These are phyloP conservation scores for Trichothecium roseum DNA, from an alignment of 2,329 filamentous ascomycete species.

Conservation along the genomic window DNA sequence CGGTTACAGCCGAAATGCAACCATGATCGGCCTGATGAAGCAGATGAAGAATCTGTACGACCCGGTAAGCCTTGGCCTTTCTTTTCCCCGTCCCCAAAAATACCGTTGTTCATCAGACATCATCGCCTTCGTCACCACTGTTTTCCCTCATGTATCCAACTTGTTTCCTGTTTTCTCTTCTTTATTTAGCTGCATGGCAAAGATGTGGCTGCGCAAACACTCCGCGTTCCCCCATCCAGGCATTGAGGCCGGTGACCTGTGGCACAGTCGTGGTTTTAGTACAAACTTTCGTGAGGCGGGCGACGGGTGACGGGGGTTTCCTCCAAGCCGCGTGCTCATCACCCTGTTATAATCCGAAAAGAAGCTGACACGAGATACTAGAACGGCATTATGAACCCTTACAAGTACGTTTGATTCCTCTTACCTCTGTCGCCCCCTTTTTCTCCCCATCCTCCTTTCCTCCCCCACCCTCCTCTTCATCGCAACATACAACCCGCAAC, in stretches of 20 bases:
- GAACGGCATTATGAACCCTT: conserved; percentile 99
- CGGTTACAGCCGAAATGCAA: conserved; percentile 81
- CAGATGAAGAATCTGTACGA: conserved; percentile 92
- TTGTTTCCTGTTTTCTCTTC: conserved; percentile 4
- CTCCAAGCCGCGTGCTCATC: too few relatives aligned
- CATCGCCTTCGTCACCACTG: background rate
- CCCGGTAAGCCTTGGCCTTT: conserved; percentile 52
- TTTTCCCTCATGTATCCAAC: conserved; percentile 1
- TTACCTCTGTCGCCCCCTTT: too few relatives aligned
- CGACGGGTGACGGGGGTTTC: too few relatives aligned
- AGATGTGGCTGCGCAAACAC: background rate
- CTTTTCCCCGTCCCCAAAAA: conserved; percentile 1
- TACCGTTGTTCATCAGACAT: background rate
- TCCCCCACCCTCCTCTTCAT: too few relatives aligned
- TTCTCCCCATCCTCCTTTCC: too few relatives aligned
- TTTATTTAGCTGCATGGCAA: conserved; percentile 1
- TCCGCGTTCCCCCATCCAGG: background rate
- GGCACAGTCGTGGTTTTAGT: background rate
- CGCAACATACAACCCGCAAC: too few relatives aligned
- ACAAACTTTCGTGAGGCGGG: background rate
- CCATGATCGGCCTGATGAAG: conserved; percentile 85
- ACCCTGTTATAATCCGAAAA: background rate
- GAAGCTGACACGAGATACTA: conserved; percentile 21
- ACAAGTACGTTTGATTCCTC: conserved; percentile 70
- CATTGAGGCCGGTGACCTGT: background rate